phyloP scores from a whole-genome alignment of 2,329 filamentous ascomycete genomes.

The Aspergillus floridensis region DNA sequence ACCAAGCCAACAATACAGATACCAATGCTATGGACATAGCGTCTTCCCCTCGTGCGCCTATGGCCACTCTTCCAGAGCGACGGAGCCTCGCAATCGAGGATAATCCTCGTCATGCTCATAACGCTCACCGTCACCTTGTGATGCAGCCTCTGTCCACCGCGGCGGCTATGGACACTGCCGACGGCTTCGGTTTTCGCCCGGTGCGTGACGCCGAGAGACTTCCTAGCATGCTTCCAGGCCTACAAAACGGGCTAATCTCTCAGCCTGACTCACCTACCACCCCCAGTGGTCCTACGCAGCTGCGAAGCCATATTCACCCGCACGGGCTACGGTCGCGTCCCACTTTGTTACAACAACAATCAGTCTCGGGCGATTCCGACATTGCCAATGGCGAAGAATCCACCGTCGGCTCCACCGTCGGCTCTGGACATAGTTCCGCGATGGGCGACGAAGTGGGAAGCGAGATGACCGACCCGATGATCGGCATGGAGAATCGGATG shows the following conservation, averaged over 20 bases:
- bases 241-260: conserved; percentile 70
- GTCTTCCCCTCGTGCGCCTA: conserved; percentile 61
- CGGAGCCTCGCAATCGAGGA: conserved; percentile 60
- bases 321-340: conserved; percentile 66
- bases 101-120: conserved; percentile 40
- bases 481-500: conserved; percentile 76
- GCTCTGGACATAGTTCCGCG: conserved; percentile 76
- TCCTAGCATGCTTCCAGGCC: conserved; percentile 73
- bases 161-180: conserved; percentile 63
- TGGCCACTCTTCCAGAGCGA: conserved; percentile 70
- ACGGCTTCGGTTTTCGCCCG: conserved; percentile 71
- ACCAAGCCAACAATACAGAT: conserved; percentile 50
- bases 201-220: conserved; percentile 79
- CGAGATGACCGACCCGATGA: conserved; percentile 64
- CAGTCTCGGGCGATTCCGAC: conserved; percentile 79
- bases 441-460: conserved; percentile 63
- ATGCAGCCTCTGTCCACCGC: conserved; percentile 67
- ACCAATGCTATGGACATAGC: conserved; percentile 58
- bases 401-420: conserved; percentile 81
- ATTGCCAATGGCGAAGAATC: conserved; percentile 83
- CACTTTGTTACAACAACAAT: conserved; percentile 85
- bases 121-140: conserved; percentile 53
- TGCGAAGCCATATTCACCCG: conserved; percentile 54
- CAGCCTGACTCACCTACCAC: conserved; percentile 91
- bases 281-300: conserved; percentile 65